phyloP scores from a whole-genome alignment of 495 filamentous ascomycete genomes.

The Recurvomyces mirabilis region DNA sequence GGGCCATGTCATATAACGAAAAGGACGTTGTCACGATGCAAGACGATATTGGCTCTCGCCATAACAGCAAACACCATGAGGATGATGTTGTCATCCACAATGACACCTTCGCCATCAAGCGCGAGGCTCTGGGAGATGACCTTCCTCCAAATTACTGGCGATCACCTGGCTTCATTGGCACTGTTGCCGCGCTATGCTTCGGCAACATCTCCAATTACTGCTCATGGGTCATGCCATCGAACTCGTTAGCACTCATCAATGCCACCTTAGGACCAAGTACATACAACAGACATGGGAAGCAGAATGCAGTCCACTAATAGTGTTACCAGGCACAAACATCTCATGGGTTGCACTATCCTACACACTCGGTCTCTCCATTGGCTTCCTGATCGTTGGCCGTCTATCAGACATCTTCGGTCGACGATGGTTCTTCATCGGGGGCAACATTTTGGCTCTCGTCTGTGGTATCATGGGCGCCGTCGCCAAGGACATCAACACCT shows the following conservation, averaged over 20 bases:
- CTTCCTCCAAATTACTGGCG: slow-evolving; percentile 8
- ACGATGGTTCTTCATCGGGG: slow-evolving; percentile 25
- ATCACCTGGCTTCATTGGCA: slow-evolving; percentile 12
- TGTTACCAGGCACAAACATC: slow-evolving; percentile 2
- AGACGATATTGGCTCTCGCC: neutral
- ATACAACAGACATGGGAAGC: neutral
- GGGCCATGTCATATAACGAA: slow-evolving; percentile 1
- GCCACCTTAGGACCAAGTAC: slow-evolving; percentile 22
- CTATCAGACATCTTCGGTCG: slow-evolving; percentile 30
- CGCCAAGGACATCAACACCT: slow-evolving; percentile 21
- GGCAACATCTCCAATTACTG: slow-evolving; percentile 13
- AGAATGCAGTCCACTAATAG: neutral
- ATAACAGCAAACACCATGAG: slow-evolving; percentile 2
- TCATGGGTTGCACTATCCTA: slow-evolving; percentile 25
- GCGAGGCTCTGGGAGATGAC: slow-evolving; percentile 5
- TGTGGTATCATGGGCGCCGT: slow-evolving; percentile 25
- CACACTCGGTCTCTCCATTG: slow-evolving; percentile 23
- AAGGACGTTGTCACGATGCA: neutral
- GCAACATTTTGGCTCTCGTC: slow-evolving; percentile 20
- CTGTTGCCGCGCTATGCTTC: slow-evolving; percentile 9
- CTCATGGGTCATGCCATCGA: slow-evolving; percentile 14
- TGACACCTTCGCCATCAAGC: slow-evolving; percentile 9
- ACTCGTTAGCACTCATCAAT: slow-evolving; percentile 25
- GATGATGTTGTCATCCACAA: slow-evolving; percentile 13
- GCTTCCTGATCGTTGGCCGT: slow-evolving; percentile 25